Percentiles rank a stretch among this genome's conserved stretches.
phyloP scores from a whole-genome alignment of 1,139 yeast species.

The Scheffersomyces lignicola region DNA sequence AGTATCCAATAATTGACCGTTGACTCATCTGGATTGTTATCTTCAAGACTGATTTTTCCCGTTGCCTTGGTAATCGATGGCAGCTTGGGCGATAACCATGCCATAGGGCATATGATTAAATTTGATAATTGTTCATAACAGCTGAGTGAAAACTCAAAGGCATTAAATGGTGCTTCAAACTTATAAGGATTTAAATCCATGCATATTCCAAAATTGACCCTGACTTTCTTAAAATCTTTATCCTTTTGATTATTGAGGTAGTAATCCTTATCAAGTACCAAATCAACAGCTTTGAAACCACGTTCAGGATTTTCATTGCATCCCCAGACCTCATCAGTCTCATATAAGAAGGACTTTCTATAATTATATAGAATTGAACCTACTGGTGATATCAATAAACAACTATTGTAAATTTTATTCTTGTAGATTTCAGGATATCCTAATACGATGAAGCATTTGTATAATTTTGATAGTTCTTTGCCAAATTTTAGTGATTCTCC shows the following conservation, averaged over 20 bases:
- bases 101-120: slow-evolving; percentile 77
- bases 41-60: slow-evolving; percentile 3
- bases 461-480: slow-evolving; percentile 44
- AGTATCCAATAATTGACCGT: slow-evolving; percentile 64
- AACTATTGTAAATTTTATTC: slow-evolving; percentile 63
- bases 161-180: slow-evolving; percentile 74
- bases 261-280: slow-evolving; percentile 32
- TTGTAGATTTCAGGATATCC: slow-evolving; percentile 73
- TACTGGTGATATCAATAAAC: slow-evolving; percentile 57
- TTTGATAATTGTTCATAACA: slow-evolving; percentile 51
- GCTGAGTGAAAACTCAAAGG: slow-evolving; percentile 66
- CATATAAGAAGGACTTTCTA: slow-evolving; percentile 75
- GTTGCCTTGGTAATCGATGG: slow-evolving; percentile 33
- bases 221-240: slow-evolving; percentile 17
- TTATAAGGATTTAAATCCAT: slow-evolving; percentile 92
- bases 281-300: slow-evolving; percentile 46
- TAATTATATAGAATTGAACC: slow-evolving; percentile 69
- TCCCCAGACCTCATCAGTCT: slow-evolving; percentile 82
- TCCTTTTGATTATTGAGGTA: slow-evolving; percentile 13
- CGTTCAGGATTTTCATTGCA: slow-evolving; percentile 62
- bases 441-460: slow-evolving; percentile 67
- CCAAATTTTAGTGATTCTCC: slow-evolving; percentile 63
- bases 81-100: slow-evolving; percentile 71
- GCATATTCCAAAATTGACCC: slow-evolving; percentile 78
- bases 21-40: slow-evolving; percentile 19